phyloP scores from a whole-genome alignment of 78 protist species.

The Anaeramoeba flamelloides region DNA sequence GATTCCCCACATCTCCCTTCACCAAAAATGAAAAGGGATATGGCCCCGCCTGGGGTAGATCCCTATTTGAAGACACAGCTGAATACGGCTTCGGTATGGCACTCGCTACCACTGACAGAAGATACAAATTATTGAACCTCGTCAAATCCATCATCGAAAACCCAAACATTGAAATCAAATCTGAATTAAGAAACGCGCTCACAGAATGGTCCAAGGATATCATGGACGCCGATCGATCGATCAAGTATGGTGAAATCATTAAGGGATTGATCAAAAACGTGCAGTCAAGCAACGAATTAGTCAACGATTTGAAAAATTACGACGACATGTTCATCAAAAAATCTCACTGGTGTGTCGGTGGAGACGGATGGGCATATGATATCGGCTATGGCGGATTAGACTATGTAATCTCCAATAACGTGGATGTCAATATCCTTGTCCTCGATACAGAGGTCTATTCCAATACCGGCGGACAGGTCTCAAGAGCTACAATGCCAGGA shows the following conservation, averaged over 20 bases:
- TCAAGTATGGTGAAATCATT: no score
- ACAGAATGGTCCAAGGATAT: no score
- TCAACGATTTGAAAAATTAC: no score
- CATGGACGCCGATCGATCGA: no score
- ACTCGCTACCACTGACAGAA: conserved; percentile 5
- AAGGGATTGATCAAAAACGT: no score
- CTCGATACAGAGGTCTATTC: no score
- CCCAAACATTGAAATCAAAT: neutral
- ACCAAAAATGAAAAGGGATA: conserved; percentile 34
- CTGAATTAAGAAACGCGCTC: neutral
- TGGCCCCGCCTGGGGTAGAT: conserved; percentile 62
- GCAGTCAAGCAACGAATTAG: no score
- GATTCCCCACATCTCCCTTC: conserved; percentile 29
- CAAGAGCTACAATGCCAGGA: no score
- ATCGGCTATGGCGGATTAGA: conserved; percentile 24
- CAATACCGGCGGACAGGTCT: no score
- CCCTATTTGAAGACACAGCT: conserved; percentile 55
- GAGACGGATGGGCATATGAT: conserved; percentile 22
- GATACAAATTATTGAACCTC: conserved; percentile 7
- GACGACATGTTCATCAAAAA: neutral
- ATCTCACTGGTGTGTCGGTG: neutral
- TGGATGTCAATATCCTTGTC: no score
- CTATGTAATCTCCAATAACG: no score
- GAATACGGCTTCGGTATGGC: conserved; percentile 48
- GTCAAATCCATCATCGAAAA: neutral